These are phyloP conservation scores for Suhomyces emberorum DNA, from an alignment of 805 yeast species.

Conservation along the genomic window DNA sequence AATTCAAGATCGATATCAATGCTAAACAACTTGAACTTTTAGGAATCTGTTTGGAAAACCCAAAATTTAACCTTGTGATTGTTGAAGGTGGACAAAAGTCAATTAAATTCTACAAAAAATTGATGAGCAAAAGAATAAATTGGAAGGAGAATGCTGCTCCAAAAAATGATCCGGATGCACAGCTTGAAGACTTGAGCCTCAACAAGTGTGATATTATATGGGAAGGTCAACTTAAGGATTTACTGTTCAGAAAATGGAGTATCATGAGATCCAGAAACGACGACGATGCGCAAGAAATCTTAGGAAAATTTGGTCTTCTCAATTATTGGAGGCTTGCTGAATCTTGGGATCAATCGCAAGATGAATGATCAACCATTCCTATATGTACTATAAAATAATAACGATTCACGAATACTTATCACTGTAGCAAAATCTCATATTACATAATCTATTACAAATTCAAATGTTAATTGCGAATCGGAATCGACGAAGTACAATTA, in stretches of 20 bases:
- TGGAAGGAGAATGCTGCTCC: slow-evolving; percentile 59
- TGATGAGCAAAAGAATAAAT: slow-evolving; percentile 58
- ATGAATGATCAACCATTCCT: too few relatives aligned
- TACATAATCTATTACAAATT: too few relatives aligned
- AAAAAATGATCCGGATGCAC: slow-evolving; percentile 13
- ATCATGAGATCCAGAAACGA: slow-evolving; percentile 51
- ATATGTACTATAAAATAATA: too few relatives aligned
- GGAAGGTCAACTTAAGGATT: slow-evolving; percentile 62
- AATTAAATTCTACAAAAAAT: slow-evolving; percentile 57
- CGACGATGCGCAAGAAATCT: slow-evolving; percentile 46
- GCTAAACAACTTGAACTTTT: slow-evolving; percentile 67
- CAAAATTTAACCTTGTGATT: slow-evolving; percentile 54
- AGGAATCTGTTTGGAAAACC: slow-evolving; percentile 57
- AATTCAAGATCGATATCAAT: slow-evolving; percentile 73
- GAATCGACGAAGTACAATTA: neutral
- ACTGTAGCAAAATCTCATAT: too few relatives aligned
- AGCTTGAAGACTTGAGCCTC: slow-evolving; percentile 32
- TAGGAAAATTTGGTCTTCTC: slow-evolving; percentile 52
- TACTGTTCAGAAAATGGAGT: slow-evolving; percentile 68
- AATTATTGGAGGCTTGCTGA: slow-evolving; percentile 67
- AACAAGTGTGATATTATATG: slow-evolving; percentile 56
- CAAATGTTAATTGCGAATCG: neutral
- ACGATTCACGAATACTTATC: too few relatives aligned
- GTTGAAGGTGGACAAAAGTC: slow-evolving; percentile 72
- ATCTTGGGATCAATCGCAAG: too few relatives aligned